Conservation (phyloP, 192 early-diverging fungal genomes). For the Gonapodya prolifera region DNA sequence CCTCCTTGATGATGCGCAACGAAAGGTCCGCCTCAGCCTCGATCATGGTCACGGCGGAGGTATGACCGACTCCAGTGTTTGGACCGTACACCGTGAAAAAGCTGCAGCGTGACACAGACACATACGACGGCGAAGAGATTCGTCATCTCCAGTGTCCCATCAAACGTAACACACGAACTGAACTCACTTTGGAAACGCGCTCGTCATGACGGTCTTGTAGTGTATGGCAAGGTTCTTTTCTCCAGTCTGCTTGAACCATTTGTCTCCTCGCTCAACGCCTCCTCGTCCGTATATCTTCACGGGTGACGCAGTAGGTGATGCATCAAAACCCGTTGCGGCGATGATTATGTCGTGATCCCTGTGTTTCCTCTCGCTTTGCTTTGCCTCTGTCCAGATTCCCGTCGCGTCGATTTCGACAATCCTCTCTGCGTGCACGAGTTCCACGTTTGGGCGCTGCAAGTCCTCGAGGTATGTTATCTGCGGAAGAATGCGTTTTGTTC, state of each 20-base stretch:
- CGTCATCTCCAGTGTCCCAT: no score
- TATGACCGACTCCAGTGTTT: no score
- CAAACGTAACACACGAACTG: no score
- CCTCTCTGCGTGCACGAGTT: slow-evolving; percentile 5
- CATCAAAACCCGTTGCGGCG: no score
- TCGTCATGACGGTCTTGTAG: background rate
- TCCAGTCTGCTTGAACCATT: background rate
- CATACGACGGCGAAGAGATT: no score
- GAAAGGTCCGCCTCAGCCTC: background rate
- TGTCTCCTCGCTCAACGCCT: background rate
- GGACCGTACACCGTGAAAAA: no score
- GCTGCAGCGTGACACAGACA: no score
- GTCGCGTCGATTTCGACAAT: background rate
- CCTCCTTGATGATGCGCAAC: background rate
- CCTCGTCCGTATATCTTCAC: background rate
- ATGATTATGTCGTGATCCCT: background rate
- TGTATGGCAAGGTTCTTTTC: background rate
- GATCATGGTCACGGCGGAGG: no score
- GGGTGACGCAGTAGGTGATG: background rate
- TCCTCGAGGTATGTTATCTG: background rate
- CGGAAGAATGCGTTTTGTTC: slow-evolving; percentile 5
- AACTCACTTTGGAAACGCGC: background rate
- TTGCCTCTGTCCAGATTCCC: background rate
- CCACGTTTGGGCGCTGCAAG: background rate
- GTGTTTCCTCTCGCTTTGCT: no score